These are phyloP conservation scores for Pinus tabuliformis DNA, from an alignment of 75 land plant genomes.

Conservation along the genomic window DNA sequence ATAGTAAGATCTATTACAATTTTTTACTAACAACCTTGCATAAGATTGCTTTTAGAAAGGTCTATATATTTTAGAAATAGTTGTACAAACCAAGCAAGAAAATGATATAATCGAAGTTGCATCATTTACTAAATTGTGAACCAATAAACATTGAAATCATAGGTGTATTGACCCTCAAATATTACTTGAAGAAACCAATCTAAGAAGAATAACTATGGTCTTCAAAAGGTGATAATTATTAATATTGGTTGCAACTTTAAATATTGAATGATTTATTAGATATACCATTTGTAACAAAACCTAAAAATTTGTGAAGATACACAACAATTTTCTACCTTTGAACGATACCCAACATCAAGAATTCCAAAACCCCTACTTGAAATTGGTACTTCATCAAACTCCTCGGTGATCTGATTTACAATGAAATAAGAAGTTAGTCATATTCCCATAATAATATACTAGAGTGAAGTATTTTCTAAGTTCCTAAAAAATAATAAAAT, in stretches of 20 bases:
- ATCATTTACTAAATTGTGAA: no score
- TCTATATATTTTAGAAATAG: no score
- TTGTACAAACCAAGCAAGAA: no score
- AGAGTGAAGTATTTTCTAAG: neutral
- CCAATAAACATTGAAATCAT: no score
- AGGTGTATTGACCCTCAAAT: neutral
- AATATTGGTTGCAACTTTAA: neutral
- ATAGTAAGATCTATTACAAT: no score
- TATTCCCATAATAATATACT: neutral
- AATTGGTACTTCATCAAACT: conserved; percentile 91
- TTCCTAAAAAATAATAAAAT: conserved; percentile 6
- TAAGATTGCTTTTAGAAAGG: no score
- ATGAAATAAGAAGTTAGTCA: neutral
- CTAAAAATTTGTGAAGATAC: neutral
- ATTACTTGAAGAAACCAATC: neutral
- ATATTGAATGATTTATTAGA: neutral
- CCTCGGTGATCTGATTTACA: conserved; percentile 72
- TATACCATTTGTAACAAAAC: neutral
- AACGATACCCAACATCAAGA: conserved; percentile 96
- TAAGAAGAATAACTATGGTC: no score
- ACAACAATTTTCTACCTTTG: conserved; percentile 58
- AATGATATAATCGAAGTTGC: no score
- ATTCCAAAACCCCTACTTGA: conserved; percentile 95
- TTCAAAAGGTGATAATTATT: no score
- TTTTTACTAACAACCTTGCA: no score